Percentiles rank a stretch among this genome's conserved stretches.
phyloP scores from a whole-genome alignment of 805 yeast genomes.

The Kodamaea leandrae region DNA sequence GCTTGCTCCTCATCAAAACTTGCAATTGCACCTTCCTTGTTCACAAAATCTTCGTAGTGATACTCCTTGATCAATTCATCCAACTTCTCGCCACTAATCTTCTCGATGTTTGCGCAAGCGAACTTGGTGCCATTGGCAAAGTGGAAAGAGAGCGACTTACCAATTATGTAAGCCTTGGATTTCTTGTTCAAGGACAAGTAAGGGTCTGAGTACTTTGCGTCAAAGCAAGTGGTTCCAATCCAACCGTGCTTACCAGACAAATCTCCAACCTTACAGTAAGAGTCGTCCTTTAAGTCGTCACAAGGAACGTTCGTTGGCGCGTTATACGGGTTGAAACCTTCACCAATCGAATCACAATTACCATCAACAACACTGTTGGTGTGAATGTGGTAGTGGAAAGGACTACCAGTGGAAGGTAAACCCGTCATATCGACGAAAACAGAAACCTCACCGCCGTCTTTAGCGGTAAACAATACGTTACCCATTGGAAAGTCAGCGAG shows the following conservation, averaged over 20 bases:
- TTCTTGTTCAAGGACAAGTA: conserved; percentile 59
- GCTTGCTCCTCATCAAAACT: conserved; percentile 14
- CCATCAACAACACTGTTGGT: conserved; percentile 47
- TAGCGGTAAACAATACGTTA: conserved; percentile 56
- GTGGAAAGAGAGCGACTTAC: conserved; percentile 53
- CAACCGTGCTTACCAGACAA: conserved; percentile 76
- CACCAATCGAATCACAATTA: conserved; percentile 46
- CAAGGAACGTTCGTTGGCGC: conserved; percentile 48
- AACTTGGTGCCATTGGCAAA: conserved; percentile 52
- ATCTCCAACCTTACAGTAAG: conserved; percentile 69
- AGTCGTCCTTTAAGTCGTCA: conserved; percentile 48
- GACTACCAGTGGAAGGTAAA: conserved; percentile 63
- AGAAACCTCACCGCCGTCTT: conserved; percentile 56
- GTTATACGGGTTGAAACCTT: conserved; percentile 61
- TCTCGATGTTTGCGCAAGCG: conserved; percentile 60
- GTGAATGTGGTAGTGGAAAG: conserved; percentile 69
- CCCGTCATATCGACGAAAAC: conserved; percentile 72
- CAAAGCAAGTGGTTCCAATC: conserved; percentile 68
- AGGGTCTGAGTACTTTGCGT: conserved; percentile 60
- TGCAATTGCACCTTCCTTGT: conserved; percentile 3
- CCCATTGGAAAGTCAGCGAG: conserved; percentile 56
- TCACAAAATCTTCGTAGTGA: conserved; percentile 6
- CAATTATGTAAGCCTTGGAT: conserved; percentile 58
- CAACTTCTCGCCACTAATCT: conserved; percentile 15
- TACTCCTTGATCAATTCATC: conserved; percentile 8